Evolutionary conservation across 2,329 filamentous ascomycete species (phyloP).

Genomic region (Aspergillus neotritici): DNA sequence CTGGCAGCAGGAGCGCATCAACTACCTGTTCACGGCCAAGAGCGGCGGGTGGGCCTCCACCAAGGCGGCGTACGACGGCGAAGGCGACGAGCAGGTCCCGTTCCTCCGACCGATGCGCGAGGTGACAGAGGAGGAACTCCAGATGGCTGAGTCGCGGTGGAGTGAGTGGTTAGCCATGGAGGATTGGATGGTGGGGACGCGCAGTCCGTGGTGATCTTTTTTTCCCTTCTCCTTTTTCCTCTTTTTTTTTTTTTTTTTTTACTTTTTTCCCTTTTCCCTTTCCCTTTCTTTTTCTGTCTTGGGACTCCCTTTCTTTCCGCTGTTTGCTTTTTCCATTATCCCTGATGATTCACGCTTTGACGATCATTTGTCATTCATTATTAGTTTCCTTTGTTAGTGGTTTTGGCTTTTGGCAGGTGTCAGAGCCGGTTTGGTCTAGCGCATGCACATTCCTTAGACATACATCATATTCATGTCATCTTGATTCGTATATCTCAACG

Average conservation of each 20-base stretch:
- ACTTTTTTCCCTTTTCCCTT: slow-evolving; percentile 6
- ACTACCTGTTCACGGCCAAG: slow-evolving; percentile 93
- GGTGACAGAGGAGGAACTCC: slow-evolving; percentile 71
- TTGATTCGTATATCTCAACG: too few relatives aligned
- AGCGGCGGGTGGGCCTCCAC: slow-evolving; percentile 82
- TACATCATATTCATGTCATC: too few relatives aligned
- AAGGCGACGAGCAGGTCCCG: slow-evolving; percentile 72
- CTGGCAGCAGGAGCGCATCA: slow-evolving; percentile 81
- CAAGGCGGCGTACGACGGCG: slow-evolving; percentile 85
- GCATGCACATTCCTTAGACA: too few relatives aligned
- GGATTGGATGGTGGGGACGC: slow-evolving; percentile 90
- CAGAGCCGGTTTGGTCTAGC: too few relatives aligned
- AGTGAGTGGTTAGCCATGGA: slow-evolving; percentile 95
- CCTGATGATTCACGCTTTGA: too few relatives aligned
- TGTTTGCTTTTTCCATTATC: slow-evolving; percentile 1
- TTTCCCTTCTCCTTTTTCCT: slow-evolving; percentile 5
- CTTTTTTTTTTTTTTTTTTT: slow-evolving; percentile 7
- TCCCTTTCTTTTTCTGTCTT: slow-evolving; percentile 5
- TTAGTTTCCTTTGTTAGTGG: background rate
- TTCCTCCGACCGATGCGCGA: slow-evolving; percentile 76
- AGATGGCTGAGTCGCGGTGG: slow-evolving; percentile 76
- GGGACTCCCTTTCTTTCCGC: background rate
- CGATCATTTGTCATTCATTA: background rate
- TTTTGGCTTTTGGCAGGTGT: too few relatives aligned
- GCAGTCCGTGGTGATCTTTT: slow-evolving; percentile 38